Percentiles rank a stretch among this genome's conserved stretches.
These are phyloP conservation scores for Phytopythium sindhum DNA, from an alignment of 352 stramenopile species.

Conservation along the genomic window DNA sequence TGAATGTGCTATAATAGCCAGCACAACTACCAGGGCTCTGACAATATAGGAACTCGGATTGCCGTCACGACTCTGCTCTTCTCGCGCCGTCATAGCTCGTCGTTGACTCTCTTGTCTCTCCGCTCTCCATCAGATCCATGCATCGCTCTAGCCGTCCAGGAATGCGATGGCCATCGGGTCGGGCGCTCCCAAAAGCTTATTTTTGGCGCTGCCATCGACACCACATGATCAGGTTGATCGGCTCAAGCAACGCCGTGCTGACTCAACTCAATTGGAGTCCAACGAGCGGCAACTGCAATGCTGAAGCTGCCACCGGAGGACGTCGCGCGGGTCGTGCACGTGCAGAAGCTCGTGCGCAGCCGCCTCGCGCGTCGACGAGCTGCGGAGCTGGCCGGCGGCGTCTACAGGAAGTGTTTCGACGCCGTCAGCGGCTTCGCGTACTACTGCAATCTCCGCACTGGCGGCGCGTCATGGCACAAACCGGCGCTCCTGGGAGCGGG, in stretches of 20 bases:
- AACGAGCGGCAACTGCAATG: not conserved
- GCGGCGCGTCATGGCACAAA: slow-evolving; percentile 41
- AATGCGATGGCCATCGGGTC: no score
- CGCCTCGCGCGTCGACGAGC: slow-evolving; percentile 25
- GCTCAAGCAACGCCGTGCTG: no score
- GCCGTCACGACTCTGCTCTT: not conserved
- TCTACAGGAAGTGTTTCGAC: slow-evolving; percentile 54
- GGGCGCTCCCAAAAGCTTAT: no score
- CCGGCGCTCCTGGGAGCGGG: slow-evolving; percentile 29
- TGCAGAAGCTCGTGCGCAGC: slow-evolving; percentile 32
- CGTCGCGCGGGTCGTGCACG: slow-evolving; percentile 21
- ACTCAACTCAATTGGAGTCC: no score
- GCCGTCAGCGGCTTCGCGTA: slow-evolving; percentile 33
- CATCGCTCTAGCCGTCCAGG: no score
- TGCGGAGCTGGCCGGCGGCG: slow-evolving; percentile 20
- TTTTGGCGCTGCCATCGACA: not conserved
- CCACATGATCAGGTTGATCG: no score
- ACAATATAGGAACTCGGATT: slow-evolving; percentile 1
- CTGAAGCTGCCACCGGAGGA: not conserved
- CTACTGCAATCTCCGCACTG: slow-evolving; percentile 46
- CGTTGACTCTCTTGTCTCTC: no score
- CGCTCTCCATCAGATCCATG: no score
- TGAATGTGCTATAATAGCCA: no score
- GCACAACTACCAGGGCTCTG: not conserved
- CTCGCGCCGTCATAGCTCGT: not conserved